These are phyloP conservation scores for Plantago coronopus DNA, from an alignment of 305 asterid genomes.

Conservation along the genomic window DNA sequence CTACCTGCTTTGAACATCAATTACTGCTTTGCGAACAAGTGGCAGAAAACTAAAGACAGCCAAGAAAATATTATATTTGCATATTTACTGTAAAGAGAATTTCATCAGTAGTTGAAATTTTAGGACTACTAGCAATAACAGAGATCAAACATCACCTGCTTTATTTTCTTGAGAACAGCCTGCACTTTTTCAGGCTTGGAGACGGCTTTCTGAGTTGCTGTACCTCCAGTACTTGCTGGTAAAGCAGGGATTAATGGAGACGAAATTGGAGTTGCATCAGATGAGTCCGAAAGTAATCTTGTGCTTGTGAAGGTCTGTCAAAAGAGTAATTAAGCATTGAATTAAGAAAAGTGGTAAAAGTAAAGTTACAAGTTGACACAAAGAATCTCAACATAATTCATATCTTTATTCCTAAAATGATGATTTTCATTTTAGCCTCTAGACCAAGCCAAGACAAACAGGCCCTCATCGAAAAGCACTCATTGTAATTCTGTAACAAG, in stretches of 20 bases:
- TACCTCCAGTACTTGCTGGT: constrained; percentile 51
- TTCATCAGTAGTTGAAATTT: background rate
- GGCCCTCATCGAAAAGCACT: background rate
- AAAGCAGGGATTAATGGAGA: constrained; percentile 75
- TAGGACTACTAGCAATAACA: background rate
- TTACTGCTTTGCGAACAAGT: too few species aligned
- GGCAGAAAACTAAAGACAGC: too few species aligned
- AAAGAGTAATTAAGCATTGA: constrained; percentile 12
- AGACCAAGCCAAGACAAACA: background rate
- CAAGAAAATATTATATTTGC: too few species aligned
- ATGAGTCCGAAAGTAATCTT: constrained; percentile 58
- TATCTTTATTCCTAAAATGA: background rate
- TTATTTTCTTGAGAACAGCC: constrained; percentile 80
- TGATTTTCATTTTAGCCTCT: background rate
- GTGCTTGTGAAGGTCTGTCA: constrained; percentile 72
- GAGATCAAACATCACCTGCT: constrained; percentile 45
- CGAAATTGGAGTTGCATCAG: constrained; percentile 65
- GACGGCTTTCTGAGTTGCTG: constrained; percentile 57
- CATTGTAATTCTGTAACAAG: too few species aligned
- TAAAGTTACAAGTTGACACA: background rate
- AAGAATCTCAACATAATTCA: constrained; percentile 3
- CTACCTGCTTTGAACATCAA: too few species aligned
- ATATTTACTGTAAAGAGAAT: too few species aligned
- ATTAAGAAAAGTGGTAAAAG: constrained; percentile 10
- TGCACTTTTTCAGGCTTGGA: constrained; percentile 66